Base-by-base conservation (phyloP, 176 grass and related monocot species). In the Areca catechu region DNA sequence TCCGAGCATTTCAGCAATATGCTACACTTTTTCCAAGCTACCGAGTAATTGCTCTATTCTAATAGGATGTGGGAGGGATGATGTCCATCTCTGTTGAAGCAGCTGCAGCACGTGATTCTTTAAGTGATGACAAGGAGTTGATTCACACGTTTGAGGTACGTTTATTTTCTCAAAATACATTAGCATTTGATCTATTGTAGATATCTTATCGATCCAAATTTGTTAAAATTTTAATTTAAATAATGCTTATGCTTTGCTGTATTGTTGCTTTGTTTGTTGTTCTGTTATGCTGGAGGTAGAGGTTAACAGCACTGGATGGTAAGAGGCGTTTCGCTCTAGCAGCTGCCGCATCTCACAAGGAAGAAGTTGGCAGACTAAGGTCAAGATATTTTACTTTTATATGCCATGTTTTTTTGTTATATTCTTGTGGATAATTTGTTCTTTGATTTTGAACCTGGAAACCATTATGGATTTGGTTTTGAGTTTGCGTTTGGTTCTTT, bases 71-170 rank as follows among this genome's bases (percentile, higher is more conserved):
- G 30, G 87, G 84, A 78, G 93, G 93, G 60, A 98, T 98, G 93
- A 98, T 98, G 93, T 98, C 87, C 10, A 98, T 98, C 80, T 98
- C 93, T 85, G 88, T 98, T 73, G 93, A 98, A 75, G 87, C 93
- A 54, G 77, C 80, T 65, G 93, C 93, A 75, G 88, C 93, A 70
- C 87, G 70, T 47, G 81, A 89, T 65, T 98, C 87, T 37, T 77
- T 92, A 72, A 98, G 69, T 5, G 71, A 98, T 65, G 93, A 92
- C 74, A 98, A 83, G 62, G 88, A 98, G 65, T 79, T 98, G 52
- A 98, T 98, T 75, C 83, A 89, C 73, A 98, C 87, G 34, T 98
- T 85, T 51, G 88, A 98, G 93, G 93, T 98, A 66, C 25, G 30
- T 56, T 64, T 63, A 74, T 79, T 37, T 37, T 73, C 66, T 77